Conservation (phyloP, 176 grass and related monocot species). For the Aegilops longissima region DNA sequence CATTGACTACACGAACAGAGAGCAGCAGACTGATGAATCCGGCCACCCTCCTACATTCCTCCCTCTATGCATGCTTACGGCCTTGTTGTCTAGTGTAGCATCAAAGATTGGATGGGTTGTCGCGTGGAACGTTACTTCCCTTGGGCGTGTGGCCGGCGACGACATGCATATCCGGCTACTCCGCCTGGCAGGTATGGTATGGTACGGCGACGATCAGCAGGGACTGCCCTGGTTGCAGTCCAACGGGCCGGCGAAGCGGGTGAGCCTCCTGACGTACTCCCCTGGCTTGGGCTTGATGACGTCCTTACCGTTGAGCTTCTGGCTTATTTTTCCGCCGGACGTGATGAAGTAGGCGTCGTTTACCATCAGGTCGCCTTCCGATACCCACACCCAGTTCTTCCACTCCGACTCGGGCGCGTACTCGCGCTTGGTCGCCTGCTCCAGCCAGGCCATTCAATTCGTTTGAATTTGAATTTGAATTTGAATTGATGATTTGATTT, state of each 20-base stretch:
- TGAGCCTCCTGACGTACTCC: conserved; percentile 56
- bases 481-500: no score
- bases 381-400: conserved; percentile 74
- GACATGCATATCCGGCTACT: background rate
- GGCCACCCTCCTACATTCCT: background rate
- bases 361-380: conserved; percentile 59
- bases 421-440: conserved; percentile 69
- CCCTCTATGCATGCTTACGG: background rate
- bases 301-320: conserved; percentile 21
- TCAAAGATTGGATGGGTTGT: background rate
- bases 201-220: conserved; percentile 41
- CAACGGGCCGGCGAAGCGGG: conserved; percentile 57
- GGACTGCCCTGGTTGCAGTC: conserved; percentile 19
- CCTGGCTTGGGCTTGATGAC: conserved; percentile 76
- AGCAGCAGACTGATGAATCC: background rate
- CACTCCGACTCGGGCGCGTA: conserved; percentile 44
- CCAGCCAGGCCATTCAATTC: background rate
- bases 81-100: background rate
- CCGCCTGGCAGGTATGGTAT: background rate
- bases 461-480: no score
- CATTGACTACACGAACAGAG: background rate
- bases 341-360: conserved; percentile 54
- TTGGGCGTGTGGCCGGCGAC: background rate
- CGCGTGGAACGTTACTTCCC: background rate
- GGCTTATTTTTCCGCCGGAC: conserved; percentile 32